Conservation (phyloP, 495 filamentous ascomycete genomes). For the Coniosporium apollinis region DNA sequence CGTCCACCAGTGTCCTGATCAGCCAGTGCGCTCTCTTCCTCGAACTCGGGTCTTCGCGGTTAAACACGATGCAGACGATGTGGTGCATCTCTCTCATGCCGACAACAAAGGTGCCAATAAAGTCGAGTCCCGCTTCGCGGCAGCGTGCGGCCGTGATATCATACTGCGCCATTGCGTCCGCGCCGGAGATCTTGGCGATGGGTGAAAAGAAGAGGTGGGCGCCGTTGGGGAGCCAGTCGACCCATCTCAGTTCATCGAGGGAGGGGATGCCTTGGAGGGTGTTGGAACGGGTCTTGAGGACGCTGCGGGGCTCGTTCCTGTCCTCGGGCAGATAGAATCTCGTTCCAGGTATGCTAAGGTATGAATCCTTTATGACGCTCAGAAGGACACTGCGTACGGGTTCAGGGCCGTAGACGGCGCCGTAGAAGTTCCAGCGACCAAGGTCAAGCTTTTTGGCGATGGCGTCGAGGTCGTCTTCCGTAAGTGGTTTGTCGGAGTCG, state of each 20-base stretch:
- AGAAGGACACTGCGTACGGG: slow-evolving; percentile 29
- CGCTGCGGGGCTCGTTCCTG: slow-evolving; percentile 13
- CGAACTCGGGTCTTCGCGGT: slow-evolving; percentile 12
- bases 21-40: neutral
- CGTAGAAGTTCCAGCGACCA: slow-evolving; percentile 40
- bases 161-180: slow-evolving; percentile 31
- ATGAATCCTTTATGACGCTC: slow-evolving; percentile 29
- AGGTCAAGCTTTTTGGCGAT: slow-evolving; percentile 23
- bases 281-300: slow-evolving; percentile 25
- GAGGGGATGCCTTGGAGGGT: slow-evolving; percentile 31
- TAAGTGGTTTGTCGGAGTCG: neutral
- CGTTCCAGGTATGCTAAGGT: slow-evolving; percentile 27
- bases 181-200: slow-evolving; percentile 33
- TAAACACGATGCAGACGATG: slow-evolving; percentile 40
- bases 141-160: slow-evolving; percentile 25
- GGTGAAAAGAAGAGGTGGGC: slow-evolving; percentile 40
- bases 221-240: slow-evolving; percentile 40
- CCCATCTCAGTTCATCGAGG: slow-evolving; percentile 35
- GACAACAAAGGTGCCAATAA: slow-evolving; percentile 33
- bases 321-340: slow-evolving; percentile 29
- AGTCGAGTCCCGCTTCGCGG: slow-evolving; percentile 31
- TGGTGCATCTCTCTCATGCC: slow-evolving; percentile 41
- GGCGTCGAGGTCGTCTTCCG: slow-evolving; percentile 19
- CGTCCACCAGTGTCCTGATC: slow-evolving; percentile 22
- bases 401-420: slow-evolving; percentile 32